Evolutionary conservation across 345 rosid genomes (phyloP).

Genomic region (Syzygium oleosum): DNA sequence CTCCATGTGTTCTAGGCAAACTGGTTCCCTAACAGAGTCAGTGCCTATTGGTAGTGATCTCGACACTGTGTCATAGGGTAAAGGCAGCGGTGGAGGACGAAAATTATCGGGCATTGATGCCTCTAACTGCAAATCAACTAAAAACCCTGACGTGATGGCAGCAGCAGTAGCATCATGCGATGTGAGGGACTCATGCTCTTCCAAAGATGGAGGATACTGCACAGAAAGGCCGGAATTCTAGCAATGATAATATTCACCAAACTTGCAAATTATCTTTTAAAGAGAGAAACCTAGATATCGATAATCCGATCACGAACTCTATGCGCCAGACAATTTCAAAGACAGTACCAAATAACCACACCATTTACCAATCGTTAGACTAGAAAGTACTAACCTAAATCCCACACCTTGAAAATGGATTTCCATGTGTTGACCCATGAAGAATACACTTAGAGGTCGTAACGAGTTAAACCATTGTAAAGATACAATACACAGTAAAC

Average conservation of each 20-base stretch:
- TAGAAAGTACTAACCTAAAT: neutral
- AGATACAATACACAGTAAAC: neutral
- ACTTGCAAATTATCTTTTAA: neutral
- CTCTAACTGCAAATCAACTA: slow-evolving; percentile 49
- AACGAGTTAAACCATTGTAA: neutral
- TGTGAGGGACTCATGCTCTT: slow-evolving; percentile 38
- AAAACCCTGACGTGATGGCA: slow-evolving; percentile 41
- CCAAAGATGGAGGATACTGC: slow-evolving; percentile 58
- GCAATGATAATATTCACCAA: neutral
- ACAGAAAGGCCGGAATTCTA: slow-evolving; percentile 3
- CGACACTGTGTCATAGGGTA: slow-evolving; percentile 58
- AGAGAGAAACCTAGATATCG: neutral
- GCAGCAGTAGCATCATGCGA: slow-evolving; percentile 30
- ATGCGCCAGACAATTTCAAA: neutral
- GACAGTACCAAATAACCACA: neutral
- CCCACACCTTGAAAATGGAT: neutral
- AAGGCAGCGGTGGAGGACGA: slow-evolving; percentile 64
- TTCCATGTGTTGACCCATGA: neutral
- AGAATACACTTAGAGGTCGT: neutral
- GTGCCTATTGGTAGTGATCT: slow-evolving; percentile 32
- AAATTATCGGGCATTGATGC: slow-evolving; percentile 59
- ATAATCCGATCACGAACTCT: neutral
- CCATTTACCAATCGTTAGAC: neutral
- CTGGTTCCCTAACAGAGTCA: slow-evolving; percentile 21
- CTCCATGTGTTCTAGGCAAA: slow-evolving; percentile 38